phyloP scores from a whole-genome alignment of 2,329 filamentous ascomycete species.

The Epichloe sibirici region DNA sequence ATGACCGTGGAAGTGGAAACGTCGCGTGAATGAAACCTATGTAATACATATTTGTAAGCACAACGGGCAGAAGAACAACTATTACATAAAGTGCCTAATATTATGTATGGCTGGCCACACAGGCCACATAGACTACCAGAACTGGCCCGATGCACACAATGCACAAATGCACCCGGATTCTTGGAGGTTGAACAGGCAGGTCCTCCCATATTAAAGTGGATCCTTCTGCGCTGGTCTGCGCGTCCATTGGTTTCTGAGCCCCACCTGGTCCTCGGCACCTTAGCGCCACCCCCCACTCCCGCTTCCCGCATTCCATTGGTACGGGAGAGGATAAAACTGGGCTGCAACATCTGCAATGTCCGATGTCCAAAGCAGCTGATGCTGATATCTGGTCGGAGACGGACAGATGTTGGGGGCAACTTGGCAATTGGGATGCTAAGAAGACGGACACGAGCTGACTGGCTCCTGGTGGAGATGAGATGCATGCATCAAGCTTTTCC shows the following conservation, averaged over 20 bases:
- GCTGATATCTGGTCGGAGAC: background rate
- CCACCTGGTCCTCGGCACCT: background rate
- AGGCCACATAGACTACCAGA: background rate
- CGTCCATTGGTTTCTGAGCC: no score
- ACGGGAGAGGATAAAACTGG: background rate
- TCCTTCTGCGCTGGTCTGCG: background rate
- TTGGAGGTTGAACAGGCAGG: no score
- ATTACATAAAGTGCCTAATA: no score
- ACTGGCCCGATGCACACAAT: no score
- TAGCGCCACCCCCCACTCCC: background rate
- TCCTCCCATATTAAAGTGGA: background rate
- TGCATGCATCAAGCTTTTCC: slow-evolving; percentile 11
- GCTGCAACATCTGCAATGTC: background rate
- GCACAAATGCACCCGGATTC: background rate
- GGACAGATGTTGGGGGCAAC: background rate
- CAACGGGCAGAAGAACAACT: background rate
- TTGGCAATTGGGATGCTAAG: background rate
- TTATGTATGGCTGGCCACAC: background rate
- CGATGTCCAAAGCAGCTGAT: background rate
- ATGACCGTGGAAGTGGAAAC: background rate
- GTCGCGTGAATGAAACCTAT: no score
- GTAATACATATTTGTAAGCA: background rate
- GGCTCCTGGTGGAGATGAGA: slow-evolving; percentile 8
- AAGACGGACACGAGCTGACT: background rate
- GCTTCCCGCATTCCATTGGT: slow-evolving; percentile 6